Evolutionary conservation across 306 rosid species (phyloP), one percentile per base, ranked within the genome.

Genomic region (Begonia peltatifolia): DNA sequence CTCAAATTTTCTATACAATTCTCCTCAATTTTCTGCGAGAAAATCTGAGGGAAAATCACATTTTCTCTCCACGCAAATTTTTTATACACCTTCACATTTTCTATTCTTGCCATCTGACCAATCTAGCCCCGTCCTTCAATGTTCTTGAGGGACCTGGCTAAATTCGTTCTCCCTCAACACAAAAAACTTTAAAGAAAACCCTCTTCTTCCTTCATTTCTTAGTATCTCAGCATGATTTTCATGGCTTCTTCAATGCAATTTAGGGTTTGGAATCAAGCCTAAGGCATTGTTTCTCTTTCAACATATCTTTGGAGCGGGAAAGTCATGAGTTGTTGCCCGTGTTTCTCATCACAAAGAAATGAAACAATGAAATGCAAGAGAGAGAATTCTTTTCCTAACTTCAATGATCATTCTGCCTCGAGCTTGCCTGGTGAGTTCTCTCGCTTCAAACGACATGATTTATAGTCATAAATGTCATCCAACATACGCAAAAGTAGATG

Each of bases 321-420:
- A 62, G 57, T 65, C 41, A 83, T 89, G 97, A 79, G 64, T 54
- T 89, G 97, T 70, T 82, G 84, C 69, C 87, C 89, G 14, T 89
- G 97, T 63, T 89, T 89, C 53, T 46, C 55, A 12, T 71, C 82
- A n/a, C 70, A 68, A 47, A 79, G 64, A 67, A 71, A 60, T 52
- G 77, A 74, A 81, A 84, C 17, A 66, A 60, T 76, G 54, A 59
- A 30, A 47, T 64, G 58, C 68, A 79, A 53, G 66, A 65, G 43
- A 59, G 85, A 77, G 58, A 64, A 62, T 47, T 70, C 67, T 1
- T 10, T 59, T 9, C 20, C 9, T 54, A 10, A 7, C 8, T 56
- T 63, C 9, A 52, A 49, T 0, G 68, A 66, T 41, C 55, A 64
- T 18, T 51, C 53, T 56, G 2, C 70, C 52, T 43, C 80, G 4